Conservation (phyloP, 2,329 filamentous ascomycete genomes). For the Chalaropsis thielavioides region DNA sequence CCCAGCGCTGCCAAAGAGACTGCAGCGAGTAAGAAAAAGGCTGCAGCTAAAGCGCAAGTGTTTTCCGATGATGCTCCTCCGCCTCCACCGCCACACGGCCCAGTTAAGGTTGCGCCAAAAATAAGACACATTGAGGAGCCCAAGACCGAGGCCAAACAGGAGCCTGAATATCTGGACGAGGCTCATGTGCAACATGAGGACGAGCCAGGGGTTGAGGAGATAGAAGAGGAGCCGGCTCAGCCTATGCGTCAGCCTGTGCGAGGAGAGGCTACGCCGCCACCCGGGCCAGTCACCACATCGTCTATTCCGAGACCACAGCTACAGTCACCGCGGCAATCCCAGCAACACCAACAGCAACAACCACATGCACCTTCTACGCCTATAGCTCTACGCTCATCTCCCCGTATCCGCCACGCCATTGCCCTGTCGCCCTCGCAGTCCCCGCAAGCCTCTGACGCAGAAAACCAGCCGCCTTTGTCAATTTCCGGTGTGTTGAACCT, state of each 20-base stretch:
- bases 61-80: slow-evolving; percentile 2
- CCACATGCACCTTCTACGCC: slow-evolving; percentile 30
- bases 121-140: background rate
- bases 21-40: background rate
- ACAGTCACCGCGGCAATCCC: slow-evolving; percentile 6
- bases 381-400: slow-evolving; percentile 26
- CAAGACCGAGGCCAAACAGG: background rate
- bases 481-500: slow-evolving; percentile 27
- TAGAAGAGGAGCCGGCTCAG: slow-evolving; percentile 15
- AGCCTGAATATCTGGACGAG: slow-evolving; percentile 2
- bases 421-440: slow-evolving; percentile 50
- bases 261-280: slow-evolving; percentile 18
- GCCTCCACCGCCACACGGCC: background rate
- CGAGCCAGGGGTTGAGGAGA: slow-evolving; percentile 16
- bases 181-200: slow-evolving; percentile 5
- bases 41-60: background rate
- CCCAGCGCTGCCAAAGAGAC: background rate
- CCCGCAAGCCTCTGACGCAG: slow-evolving; percentile 63
- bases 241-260: slow-evolving; percentile 8
- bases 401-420: slow-evolving; percentile 36
- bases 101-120: background rate
- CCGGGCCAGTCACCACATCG: slow-evolving; percentile 23
- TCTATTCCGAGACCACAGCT: slow-evolving; percentile 14
- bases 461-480: slow-evolving; percentile 63
- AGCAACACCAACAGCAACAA: slow-evolving; percentile 13